Evolutionary conservation across 495 filamentous ascomycete species (phyloP).

Genomic region (Jackrogersella multiformis): DNA sequence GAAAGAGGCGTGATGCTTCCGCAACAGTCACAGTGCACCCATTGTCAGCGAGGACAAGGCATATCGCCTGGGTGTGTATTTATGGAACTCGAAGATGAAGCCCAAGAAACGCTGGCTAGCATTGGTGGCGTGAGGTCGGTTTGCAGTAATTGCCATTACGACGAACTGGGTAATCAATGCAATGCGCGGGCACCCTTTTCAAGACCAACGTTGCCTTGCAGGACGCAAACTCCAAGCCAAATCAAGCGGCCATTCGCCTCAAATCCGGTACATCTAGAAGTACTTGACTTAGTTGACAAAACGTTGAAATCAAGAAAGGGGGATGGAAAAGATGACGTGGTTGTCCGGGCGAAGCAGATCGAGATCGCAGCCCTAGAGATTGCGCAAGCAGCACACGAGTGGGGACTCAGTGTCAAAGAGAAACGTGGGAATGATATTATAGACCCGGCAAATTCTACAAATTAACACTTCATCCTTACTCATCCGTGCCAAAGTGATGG

Average conservation of each 20-base stretch:
- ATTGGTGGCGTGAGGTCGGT: not conserved
- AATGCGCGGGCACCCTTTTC: constrained; percentile 11
- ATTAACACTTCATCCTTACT: not conserved
- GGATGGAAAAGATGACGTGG: constrained; percentile 11
- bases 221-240: constrained; percentile 26
- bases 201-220: constrained; percentile 12
- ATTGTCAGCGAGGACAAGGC: constrained; percentile 21
- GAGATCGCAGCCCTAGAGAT: constrained; percentile 35
- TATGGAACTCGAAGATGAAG: constrained; percentile 6
- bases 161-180: constrained; percentile 16
- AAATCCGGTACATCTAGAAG: constrained; percentile 21
- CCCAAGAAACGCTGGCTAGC: not conserved
- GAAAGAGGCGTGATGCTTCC: constrained; percentile 36
- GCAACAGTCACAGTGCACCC: constrained; percentile 18
- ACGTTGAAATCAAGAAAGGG: constrained; percentile 2
- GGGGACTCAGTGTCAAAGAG: constrained; percentile 21
- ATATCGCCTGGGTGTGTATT: constrained; percentile 34
- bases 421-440: constrained; percentile 20
- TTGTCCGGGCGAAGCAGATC: constrained; percentile 26
- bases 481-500: not conserved
- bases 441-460: constrained; percentile 7
- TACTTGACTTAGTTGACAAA: constrained; percentile 33
- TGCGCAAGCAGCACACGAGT: constrained; percentile 37
- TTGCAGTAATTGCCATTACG: constrained; percentile 37
- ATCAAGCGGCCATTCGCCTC: constrained; percentile 23